Conservation (phyloP, 331 rosid species). For the Quercus tomentella region DNA sequence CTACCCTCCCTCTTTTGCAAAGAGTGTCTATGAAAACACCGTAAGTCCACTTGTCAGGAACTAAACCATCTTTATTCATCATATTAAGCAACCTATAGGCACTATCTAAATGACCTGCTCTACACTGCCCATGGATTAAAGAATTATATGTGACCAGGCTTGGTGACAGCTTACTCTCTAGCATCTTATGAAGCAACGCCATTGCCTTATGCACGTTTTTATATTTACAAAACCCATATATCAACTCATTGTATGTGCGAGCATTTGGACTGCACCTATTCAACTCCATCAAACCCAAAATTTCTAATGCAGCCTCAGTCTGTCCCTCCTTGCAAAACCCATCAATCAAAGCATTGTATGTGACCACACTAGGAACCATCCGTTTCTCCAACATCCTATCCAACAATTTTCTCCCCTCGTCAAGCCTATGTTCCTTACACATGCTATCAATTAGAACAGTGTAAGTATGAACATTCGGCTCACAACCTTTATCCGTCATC, state of each 20-base stretch:
- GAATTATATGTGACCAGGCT: slow-evolving; percentile 48
- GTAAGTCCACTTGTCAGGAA: slow-evolving; percentile 57
- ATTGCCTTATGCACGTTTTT: slow-evolving; percentile 65
- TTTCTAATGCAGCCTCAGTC: slow-evolving; percentile 42
- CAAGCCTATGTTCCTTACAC: slow-evolving; percentile 46
- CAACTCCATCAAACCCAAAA: slow-evolving; percentile 48
- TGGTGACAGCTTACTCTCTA: slow-evolving; percentile 41
- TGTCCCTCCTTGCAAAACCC: slow-evolving; percentile 54
- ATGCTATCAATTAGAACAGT: slow-evolving; percentile 47
- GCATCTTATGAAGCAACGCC: slow-evolving; percentile 50
- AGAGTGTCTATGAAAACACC: slow-evolving; percentile 40
- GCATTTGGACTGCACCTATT: slow-evolving; percentile 48
- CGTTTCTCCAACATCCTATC: slow-evolving; percentile 52
- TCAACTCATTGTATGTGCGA: slow-evolving; percentile 57
- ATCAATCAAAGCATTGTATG: slow-evolving; percentile 61
- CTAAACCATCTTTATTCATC: slow-evolving; percentile 51
- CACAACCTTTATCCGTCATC: slow-evolving; percentile 48
- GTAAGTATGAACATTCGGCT: slow-evolving; percentile 59
- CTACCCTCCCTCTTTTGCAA: slow-evolving; percentile 48
- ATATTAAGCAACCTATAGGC: slow-evolving; percentile 46
- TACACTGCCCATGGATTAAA: slow-evolving; percentile 60
- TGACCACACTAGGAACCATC: slow-evolving; percentile 38
- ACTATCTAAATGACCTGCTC: slow-evolving; percentile 44
- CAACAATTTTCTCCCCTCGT: slow-evolving; percentile 35
- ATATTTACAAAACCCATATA: slow-evolving; percentile 44